A percentile compares a stretch with the other conserved stretches of the same genome.
Evolutionary conservation across 2,329 filamentous ascomycete genomes (phyloP).

Genomic region (Botryotinia narcissicola): DNA sequence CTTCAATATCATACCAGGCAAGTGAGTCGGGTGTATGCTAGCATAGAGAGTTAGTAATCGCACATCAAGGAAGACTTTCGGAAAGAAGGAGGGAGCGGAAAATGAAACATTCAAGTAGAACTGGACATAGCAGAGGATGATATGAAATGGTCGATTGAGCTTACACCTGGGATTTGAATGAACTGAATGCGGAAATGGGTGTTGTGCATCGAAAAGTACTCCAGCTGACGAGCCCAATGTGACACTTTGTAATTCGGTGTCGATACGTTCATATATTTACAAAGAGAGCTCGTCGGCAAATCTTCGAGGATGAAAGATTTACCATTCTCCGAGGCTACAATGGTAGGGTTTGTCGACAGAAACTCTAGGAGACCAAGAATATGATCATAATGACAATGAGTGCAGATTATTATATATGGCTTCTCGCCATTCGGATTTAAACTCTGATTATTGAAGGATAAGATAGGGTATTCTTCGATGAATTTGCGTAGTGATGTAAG

Average conservation of each 20-base stretch:
- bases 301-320: constrained; percentile 43
- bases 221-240: constrained; percentile 43
- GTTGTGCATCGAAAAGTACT: constrained; percentile 33
- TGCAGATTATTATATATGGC: constrained; percentile 44
- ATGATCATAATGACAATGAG: constrained; percentile 49
- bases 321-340: constrained; percentile 40
- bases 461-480: constrained; percentile 43
- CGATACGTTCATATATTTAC: constrained; percentile 40
- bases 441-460: constrained; percentile 38
- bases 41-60: background rate
- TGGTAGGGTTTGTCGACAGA: constrained; percentile 27
- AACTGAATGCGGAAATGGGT: constrained; percentile 42
- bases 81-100: background rate
- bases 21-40: constrained; percentile 8
- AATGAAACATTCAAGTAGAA: background rate
- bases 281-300: constrained; percentile 43
- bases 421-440: constrained; percentile 41
- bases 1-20: constrained; percentile 32
- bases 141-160: constrained; percentile 43
- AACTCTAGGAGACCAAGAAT: constrained; percentile 37
- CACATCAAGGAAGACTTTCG: background rate
- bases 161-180: constrained; percentile 48
- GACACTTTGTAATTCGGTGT: constrained; percentile 44
- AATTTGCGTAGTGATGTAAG: constrained; percentile 42
- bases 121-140: background rate